Percentiles rank a stretch among this genome's conserved stretches.
These are phyloP conservation scores for Septoria linicola DNA, from an alignment of 2,329 filamentous ascomycete genomes.

Conservation along the genomic window DNA sequence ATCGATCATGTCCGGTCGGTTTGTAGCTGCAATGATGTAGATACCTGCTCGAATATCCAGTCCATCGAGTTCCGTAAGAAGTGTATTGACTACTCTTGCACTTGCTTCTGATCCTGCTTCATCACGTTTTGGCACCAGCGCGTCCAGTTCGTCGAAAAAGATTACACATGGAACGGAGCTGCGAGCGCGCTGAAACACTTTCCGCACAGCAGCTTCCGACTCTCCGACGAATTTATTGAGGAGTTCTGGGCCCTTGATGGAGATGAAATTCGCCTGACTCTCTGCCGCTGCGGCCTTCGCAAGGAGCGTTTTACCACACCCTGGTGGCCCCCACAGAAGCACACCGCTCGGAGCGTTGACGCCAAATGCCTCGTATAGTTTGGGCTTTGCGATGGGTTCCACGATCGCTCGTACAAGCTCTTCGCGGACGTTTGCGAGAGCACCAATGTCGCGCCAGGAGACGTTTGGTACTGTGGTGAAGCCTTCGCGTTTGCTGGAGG, in stretches of 20 bases:
- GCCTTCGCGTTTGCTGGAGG: slow-evolving; percentile 85
- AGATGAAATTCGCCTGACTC: slow-evolving; percentile 95
- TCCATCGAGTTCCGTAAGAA: slow-evolving; percentile 92
- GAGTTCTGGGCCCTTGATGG: slow-evolving; percentile 92
- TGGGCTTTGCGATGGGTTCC: slow-evolving; percentile 79
- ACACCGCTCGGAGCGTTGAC: slow-evolving; percentile 82
- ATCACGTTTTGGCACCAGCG: slow-evolving; percentile 80
- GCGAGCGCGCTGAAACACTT: slow-evolving; percentile 85
- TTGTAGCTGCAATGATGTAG: slow-evolving; percentile 92
- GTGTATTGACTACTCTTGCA: slow-evolving; percentile 86
- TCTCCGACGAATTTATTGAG: slow-evolving; percentile 98
- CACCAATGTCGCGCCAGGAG: slow-evolving; percentile 90
- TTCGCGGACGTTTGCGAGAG: slow-evolving; percentile 73
- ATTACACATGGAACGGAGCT: slow-evolving; percentile 88
- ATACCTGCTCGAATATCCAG: slow-evolving; percentile 73
- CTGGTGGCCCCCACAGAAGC: slow-evolving; percentile 92
- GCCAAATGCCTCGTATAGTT: slow-evolving; percentile 72
- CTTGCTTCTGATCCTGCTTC: slow-evolving; percentile 75
- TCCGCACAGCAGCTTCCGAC: slow-evolving; percentile 86
- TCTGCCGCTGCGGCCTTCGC: slow-evolving; percentile 96
- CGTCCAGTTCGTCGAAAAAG: slow-evolving; percentile 97
- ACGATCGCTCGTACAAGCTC: slow-evolving; percentile 85
- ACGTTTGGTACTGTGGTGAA: slow-evolving; percentile 93
- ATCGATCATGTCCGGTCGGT: slow-evolving; percentile 94
- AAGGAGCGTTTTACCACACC: slow-evolving; percentile 93